Percentiles rank a stretch among this genome's conserved stretches.
These are phyloP conservation scores for Syncephalis plumigaleata DNA, from an alignment of 371 early-diverging fungal genomes.

Conservation along the genomic window DNA sequence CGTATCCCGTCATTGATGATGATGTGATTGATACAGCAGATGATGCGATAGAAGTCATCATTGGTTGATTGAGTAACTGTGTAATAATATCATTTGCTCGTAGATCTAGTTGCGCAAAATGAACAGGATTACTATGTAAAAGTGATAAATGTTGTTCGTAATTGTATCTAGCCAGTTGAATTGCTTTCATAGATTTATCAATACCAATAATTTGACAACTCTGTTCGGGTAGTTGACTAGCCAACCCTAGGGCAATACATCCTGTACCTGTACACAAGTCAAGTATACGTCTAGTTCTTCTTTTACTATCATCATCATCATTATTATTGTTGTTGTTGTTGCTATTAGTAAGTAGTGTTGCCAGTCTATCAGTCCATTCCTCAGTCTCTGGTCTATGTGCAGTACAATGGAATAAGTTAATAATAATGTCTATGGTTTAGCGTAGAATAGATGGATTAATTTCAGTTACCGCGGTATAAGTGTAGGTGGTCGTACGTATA, in stretches of 20 bases:
- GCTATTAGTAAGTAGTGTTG: constrained; percentile 16
- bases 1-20: too few relatives aligned
- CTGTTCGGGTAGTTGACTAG: constrained; percentile 26
- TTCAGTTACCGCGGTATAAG: constrained; percentile 69
- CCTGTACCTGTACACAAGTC: constrained; percentile 83
- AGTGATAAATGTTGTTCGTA: not conserved
- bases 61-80: too few relatives aligned
- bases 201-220: constrained; percentile 7
- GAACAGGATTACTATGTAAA: constrained; percentile 9
- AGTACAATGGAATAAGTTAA: not conserved
- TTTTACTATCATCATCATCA: not conserved
- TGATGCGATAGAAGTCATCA: too few relatives aligned
- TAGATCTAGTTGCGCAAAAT: constrained; percentile 27
- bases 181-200: constrained; percentile 23
- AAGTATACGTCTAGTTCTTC: constrained; percentile 31
- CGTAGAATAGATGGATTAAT: too few relatives aligned
- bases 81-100: not conserved
- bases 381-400: constrained; percentile 73
- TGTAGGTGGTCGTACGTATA: constrained; percentile 48
- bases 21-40: too few relatives aligned
- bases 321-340: too few relatives aligned
- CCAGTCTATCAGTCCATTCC: constrained; percentile 58
- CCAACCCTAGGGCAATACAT: constrained; percentile 66
- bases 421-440: not conserved
- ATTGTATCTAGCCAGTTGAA: constrained; percentile 29